Base-by-base conservation (phyloP, 345 rosid genomes). In the Firmiana major region DNA sequence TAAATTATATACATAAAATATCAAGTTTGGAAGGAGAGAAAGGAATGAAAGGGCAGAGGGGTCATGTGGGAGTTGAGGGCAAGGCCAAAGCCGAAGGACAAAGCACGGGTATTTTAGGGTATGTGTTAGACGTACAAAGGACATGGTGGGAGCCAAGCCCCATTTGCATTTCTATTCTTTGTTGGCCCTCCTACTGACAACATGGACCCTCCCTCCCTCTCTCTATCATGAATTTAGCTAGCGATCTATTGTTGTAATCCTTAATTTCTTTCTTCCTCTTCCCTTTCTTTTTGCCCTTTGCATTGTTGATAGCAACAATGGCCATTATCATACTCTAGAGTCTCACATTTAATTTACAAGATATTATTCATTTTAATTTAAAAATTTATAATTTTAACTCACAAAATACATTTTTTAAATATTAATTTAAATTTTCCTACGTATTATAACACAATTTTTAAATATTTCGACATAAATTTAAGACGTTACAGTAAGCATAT, bases 141-240 rank as follows among this genome's bases (percentile, higher is more conserved):
- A 51, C 75, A 34, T 76, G 80, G 87, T 87, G 90, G 94, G 93
- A 82, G 85, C 93, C 90, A 79, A 81, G 7, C 9, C 81, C 87
- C 85, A 80, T 80, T 82, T 80, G 83, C 77, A 67, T 77, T 75
- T 73, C 85, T 77, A 74, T 79, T 77, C 83, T 46, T 26, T 91
- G 93, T 86, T 87, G 84, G 83, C 72, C 88, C 85, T 86, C 86
- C 85, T 75, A 79, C 53, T 76, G 90, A 81, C 90, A 91, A 53
- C 15, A 78, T 83, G 91, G 96, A 79, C 92, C 93, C 83, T 45
- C 81, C 38, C 79, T 31, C 78, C 43, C 53, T 1, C 63, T 4
- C 55, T 38, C 57, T 8, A 40, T 65, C 70, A 19, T 1, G 46
- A 15, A 17, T 64, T 38, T 38, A 3, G 26, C n/a, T 64, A 8